Evolutionary conservation across 1,284 basidiomycete genomes (phyloP).

Genomic region (Athelia sp.): DNA sequence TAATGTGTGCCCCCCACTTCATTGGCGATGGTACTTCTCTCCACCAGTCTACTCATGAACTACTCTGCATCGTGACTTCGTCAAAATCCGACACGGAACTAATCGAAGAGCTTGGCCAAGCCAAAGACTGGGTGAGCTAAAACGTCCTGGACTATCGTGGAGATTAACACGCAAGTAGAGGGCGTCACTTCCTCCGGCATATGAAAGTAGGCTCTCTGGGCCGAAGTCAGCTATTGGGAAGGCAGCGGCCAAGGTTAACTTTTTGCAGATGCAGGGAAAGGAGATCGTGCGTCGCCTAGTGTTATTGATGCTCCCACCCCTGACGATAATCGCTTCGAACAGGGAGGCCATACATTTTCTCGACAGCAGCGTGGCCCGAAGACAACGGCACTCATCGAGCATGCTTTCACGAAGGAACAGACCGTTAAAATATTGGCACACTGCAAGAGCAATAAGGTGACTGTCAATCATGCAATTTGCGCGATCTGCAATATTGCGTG

Average conservation of each 20-base stretch:
- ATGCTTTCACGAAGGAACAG: slow-evolving; percentile 26
- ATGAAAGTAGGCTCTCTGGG: slow-evolving; percentile 19
- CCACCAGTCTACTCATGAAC: slow-evolving; percentile 40
- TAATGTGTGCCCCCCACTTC: slow-evolving; percentile 42
- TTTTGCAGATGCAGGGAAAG: slow-evolving; percentile 24
- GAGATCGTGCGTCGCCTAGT: slow-evolving; percentile 23
- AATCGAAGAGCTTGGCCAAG: slow-evolving; percentile 13
- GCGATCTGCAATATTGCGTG: slow-evolving; percentile 43
- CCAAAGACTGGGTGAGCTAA: slow-evolving; percentile 17
- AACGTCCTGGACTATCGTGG: slow-evolving; percentile 3
- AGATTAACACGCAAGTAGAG: neutral
- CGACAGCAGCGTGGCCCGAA: slow-evolving; percentile 24
- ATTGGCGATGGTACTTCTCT: slow-evolving; percentile 45
- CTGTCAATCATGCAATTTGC: slow-evolving; percentile 43
- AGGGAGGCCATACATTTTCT: slow-evolving; percentile 38
- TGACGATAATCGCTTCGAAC: neutral
- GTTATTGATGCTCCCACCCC: neutral
- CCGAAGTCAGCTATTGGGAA: slow-evolving; percentile 16
- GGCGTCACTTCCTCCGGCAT: slow-evolving; percentile 19
- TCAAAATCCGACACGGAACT: slow-evolving; percentile 17
- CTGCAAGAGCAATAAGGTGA: slow-evolving; percentile 42
- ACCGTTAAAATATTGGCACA: slow-evolving; percentile 29
- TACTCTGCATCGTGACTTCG: slow-evolving; percentile 31
- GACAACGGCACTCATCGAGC: slow-evolving; percentile 31
- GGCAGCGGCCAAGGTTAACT: slow-evolving; percentile 32